Conservation (phyloP, 495 filamentous ascomycete species). For the Pyronema domesticum region DNA sequence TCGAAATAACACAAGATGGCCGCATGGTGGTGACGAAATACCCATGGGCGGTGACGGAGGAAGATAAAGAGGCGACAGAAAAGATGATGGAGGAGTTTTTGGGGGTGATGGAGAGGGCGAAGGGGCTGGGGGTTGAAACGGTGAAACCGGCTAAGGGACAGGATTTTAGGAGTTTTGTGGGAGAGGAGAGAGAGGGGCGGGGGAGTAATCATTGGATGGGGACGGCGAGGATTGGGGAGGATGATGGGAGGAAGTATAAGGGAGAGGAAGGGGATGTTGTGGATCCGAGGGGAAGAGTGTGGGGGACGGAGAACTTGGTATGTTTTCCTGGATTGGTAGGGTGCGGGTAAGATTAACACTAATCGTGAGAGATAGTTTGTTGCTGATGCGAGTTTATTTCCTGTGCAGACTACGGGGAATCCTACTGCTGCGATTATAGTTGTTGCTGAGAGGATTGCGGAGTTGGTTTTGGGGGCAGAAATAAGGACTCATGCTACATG, state of each 20-base stretch:
- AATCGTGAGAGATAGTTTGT: constrained; percentile 31
- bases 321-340: background rate
- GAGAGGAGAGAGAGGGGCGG: constrained; percentile 35
- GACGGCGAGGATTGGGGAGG: constrained; percentile 43
- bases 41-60: constrained; percentile 37
- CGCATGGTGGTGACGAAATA: constrained; percentile 35
- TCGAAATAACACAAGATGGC: constrained; percentile 38
- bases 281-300: constrained; percentile 51
- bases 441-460: constrained; percentile 38
- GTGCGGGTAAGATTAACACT: background rate
- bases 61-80: constrained; percentile 34
- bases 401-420: constrained; percentile 42
- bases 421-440: constrained; percentile 42
- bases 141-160: constrained; percentile 35
- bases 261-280: constrained; percentile 43
- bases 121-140: constrained; percentile 35
- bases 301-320: constrained; percentile 49
- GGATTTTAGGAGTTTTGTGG: constrained; percentile 36
- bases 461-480: constrained; percentile 30
- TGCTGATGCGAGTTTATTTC: constrained; percentile 47
- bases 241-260: constrained; percentile 40
- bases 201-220: constrained; percentile 57
- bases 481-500: background rate
- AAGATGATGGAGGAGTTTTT: constrained; percentile 42
- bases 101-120: constrained; percentile 31